These are phyloP conservation scores for Cydonia oblonga DNA, from an alignment of 331 rosid species.

Conservation along the genomic window DNA sequence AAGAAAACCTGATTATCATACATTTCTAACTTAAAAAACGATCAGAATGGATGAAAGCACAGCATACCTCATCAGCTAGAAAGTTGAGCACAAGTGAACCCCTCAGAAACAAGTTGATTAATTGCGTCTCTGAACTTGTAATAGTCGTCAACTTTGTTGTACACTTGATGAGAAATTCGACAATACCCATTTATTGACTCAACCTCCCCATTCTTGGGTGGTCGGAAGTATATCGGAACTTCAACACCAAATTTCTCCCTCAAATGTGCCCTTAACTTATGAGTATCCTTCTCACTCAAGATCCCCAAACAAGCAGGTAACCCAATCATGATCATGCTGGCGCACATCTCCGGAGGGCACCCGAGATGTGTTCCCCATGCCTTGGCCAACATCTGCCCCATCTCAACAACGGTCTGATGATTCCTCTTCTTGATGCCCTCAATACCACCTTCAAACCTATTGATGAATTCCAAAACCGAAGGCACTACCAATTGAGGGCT, in stretches of 20 bases:
- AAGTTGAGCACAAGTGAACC: constrained; percentile 56
- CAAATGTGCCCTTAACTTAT: constrained; percentile 50
- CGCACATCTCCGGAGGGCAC: constrained; percentile 69
- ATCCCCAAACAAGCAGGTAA: constrained; percentile 67
- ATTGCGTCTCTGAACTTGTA: constrained; percentile 61
- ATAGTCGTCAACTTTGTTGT: constrained; percentile 72
- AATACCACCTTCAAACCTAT: constrained; percentile 75
- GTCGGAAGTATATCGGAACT: constrained; percentile 62
- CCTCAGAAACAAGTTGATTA: constrained; percentile 45
- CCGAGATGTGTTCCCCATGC: constrained; percentile 89
- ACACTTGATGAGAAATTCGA: constrained; percentile 83
- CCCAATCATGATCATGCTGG: constrained; percentile 89
- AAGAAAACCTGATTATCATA: too few relatives aligned
- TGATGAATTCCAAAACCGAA: constrained; percentile 50
- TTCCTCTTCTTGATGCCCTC: constrained; percentile 81
- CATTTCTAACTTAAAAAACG: not conserved
- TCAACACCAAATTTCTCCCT: constrained; percentile 70
- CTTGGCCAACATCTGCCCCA: constrained; percentile 69
- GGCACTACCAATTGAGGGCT: constrained; percentile 88
- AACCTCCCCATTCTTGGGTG: constrained; percentile 49
- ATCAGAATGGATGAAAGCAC: constrained; percentile 8
- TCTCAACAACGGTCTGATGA: constrained; percentile 73
- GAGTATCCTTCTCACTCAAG: constrained; percentile 48
- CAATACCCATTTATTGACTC: constrained; percentile 62
- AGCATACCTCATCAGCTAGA: constrained; percentile 45